Base-by-base conservation (phyloP, 331 rosid genomes). In the Cydonia oblonga region DNA sequence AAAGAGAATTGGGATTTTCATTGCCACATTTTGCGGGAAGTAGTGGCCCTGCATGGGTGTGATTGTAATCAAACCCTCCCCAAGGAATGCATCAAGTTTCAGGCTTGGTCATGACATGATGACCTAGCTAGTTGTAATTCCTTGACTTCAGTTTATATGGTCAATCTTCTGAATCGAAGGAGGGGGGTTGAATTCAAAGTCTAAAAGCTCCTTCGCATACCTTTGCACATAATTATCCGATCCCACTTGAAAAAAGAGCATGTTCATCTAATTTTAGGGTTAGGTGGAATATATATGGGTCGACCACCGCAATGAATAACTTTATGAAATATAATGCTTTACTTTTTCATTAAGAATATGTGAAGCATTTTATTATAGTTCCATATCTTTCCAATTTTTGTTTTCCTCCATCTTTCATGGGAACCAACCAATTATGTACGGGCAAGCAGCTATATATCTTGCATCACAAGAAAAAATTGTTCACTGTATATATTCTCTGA, bases 151-250 rank as follows among this genome's bases (percentile, higher is more conserved):
- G n/a, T n/a, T n/a, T 65, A 26, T 42, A 13, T 63, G 58, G 75
- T 71, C 76, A 56, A 71, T 72, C 79, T 61, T 28, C 52, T 58
- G 38, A 67, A 56, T 69, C 35, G 26, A 63, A 61, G 69, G 61
- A n/a, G n/a, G n/a, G n/a, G n/a, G n/a, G 16, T 76, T 79, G 73
- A 70, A 84, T 83, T 79, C 81, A 52, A 84, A 80, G 86, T 84
- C 81, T 75, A 54, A 71, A 78, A 69, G 77, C 61, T 56, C n/a
- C n/a, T n/a, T n/a, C n/a, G n/a, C n/a, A n/a, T n/a, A n/a, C n/a
- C n/a, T n/a, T n/a, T n/a, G n/a, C n/a, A n/a, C n/a, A n/a, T n/a
- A n/a, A n/a, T n/a, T n/a, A n/a, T 78, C 75, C 52, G 38, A 83
- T 77, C 80, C 76, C 84, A 78, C 88, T 73, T 76, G 44, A 33